Conservation (phyloP, 1,139 yeast species). For the Pichia sp. region DNA sequence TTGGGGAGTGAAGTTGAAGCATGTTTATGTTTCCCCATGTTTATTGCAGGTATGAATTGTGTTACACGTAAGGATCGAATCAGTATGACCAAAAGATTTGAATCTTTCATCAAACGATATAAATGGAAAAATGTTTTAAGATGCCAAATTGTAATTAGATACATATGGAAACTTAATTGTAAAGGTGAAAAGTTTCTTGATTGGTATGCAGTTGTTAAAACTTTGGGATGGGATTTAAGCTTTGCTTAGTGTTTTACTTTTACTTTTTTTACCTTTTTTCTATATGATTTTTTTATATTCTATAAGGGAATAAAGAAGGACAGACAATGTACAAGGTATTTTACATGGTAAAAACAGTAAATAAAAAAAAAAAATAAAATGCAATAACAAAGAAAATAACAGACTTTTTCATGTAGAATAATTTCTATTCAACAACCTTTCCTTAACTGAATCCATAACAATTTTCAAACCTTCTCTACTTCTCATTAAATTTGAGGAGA, state of each 20-base stretch:
- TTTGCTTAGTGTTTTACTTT: slow-evolving; percentile 51
- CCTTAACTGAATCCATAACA: slow-evolving; percentile 55
- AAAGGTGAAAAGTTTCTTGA: slow-evolving; percentile 46
- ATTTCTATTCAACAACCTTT: slow-evolving; percentile 15
- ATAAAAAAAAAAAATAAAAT: background rate
- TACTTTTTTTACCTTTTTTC: too few relatives aligned
- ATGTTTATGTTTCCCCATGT: slow-evolving; percentile 66
- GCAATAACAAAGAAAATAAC: background rate
- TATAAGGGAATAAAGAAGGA: background rate
- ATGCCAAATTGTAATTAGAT: slow-evolving; percentile 52
- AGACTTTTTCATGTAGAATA: background rate
- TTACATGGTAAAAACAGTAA: background rate
- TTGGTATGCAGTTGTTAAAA: slow-evolving; percentile 62
- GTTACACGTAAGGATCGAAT: slow-evolving; percentile 44
- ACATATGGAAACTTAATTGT: slow-evolving; percentile 47
- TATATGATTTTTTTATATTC: background rate
- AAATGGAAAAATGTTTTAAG: slow-evolving; percentile 63
- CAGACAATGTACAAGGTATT: background rate
- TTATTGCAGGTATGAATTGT: slow-evolving; percentile 70
- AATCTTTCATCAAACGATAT: slow-evolving; percentile 51
- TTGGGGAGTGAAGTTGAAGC: slow-evolving; percentile 66
- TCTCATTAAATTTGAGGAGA: slow-evolving; percentile 58
- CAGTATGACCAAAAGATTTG: slow-evolving; percentile 47
- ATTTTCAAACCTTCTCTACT: slow-evolving; percentile 69
- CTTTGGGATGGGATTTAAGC: slow-evolving; percentile 71